Conservation (phyloP, 148 eudicot genomes). For the Amaranthus palmeri region DNA sequence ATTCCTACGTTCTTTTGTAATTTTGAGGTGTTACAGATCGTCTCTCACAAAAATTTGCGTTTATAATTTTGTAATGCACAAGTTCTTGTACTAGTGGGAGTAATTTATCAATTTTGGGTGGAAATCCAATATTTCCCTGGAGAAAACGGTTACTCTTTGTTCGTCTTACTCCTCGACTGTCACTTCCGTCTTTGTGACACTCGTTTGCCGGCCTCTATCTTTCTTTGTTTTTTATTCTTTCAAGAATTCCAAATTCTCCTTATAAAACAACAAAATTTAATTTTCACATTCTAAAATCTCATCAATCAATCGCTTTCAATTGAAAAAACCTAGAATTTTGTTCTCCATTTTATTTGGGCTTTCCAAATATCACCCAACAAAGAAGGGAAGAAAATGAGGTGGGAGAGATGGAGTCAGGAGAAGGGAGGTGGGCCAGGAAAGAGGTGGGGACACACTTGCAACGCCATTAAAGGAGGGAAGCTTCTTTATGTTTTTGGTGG, state of each 20-base stretch:
- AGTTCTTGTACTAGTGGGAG: no score
- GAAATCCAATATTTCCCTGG: neutral
- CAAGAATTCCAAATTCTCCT: neutral
- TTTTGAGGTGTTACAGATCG: no score
- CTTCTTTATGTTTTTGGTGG: conserved; percentile 84
- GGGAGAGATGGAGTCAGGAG: conserved; percentile 60
- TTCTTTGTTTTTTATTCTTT: neutral
- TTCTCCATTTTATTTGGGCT: neutral
- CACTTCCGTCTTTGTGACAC: neutral
- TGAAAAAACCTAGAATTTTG: neutral
- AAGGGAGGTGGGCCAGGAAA: conserved; percentile 64
- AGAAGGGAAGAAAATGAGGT: conserved; percentile 46
- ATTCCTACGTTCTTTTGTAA: no score
- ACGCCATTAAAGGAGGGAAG: conserved; percentile 75
- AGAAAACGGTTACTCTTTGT: neutral
- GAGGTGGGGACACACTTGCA: conserved; percentile 97
- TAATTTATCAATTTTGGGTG: no score
- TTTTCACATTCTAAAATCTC: no score
- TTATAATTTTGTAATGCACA: no score
- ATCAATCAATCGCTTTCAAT: no score
- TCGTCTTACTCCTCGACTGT: no score
- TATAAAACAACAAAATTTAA: no score
- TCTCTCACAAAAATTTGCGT: no score
- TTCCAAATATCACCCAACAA: conserved; percentile 4
- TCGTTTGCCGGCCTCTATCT: conserved; percentile 10